Evolutionary conservation across 345 rosid species (phyloP), one percentile per base, ranked within the genome.

Genomic region (Mercurialis annua): DNA sequence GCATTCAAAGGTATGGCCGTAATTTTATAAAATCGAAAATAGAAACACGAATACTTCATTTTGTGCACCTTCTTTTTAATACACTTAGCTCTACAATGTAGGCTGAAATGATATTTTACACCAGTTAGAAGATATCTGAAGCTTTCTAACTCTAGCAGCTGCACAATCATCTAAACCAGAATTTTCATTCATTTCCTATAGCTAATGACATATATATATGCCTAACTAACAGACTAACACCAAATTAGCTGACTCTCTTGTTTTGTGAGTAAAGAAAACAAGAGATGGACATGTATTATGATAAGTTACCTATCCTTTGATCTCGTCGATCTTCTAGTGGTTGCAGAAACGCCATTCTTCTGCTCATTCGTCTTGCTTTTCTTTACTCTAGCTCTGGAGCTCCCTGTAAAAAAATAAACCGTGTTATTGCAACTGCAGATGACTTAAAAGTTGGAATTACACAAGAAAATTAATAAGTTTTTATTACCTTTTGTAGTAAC

Each of bases 401-500:
- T 31, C 29, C 66, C 85, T 81, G 72, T 27, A 62, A 65, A 68
- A 50, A 16, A n/a, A 60, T 20, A 40, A 1, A 50, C 16, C 69
- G 69, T 42, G n/a, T 20, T 67, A 52, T 51, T 43, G 49, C 68
- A 58, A 55, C 31, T 38, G 24, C 18, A 64, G 20, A 30, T 27
- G 44, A 58, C 2, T 66, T 49, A 21, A 33, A n/a, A n/a, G n/a
- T n/a, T 29, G 33, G 23, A 57, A 40, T 8, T 30, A 6, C 0
- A n/a, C 16, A 33, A 30, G 12, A 20, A 26, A 16, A 40, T 14
- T 54, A 33, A 17, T n/a, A 43, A 58, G 57, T 59, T 44, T 7
- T 24, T 62, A 27, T 62, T 58, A 84, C 89, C 87, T 80, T 72
- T 73, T 23, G 5, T 27, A 18, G 46, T 33, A 56, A 60, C 55